Evolutionary conservation across 495 filamentous ascomycete genomes (phyloP), one percentile per base, ranked within the genome.

Genomic region (Daldinia vernicosa): DNA sequence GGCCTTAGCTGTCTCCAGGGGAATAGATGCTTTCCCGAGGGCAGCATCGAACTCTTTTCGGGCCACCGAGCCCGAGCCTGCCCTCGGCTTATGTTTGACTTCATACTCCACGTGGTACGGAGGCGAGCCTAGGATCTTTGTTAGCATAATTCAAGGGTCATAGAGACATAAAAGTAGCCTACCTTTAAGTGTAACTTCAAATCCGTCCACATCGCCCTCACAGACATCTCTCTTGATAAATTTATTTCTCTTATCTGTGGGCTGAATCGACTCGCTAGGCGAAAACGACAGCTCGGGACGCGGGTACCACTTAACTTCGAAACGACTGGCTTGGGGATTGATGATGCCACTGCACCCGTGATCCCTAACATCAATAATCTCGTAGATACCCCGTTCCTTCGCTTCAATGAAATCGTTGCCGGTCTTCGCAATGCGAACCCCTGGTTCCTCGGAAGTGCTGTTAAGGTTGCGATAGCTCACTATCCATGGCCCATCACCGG

Each of bases 181-280:
- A 84, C 94, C 94, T 67, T 85, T 85, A 66, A 99, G 85, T 22
- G 85, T 81, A 54, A 98, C 80, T 71, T 97, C 94, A 55, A 97
- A 87, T 27, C 89, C 87, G 74, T 97, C 95, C 67, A 95, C 91
- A 55, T 98, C 95, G 17, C 95, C 95, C 80, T 99, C 93, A 72
- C 95, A 99, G 57, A 99, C 89, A 67, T 91, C 89, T n/a, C 87
- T 84, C 77, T 95, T 92, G 65, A 88, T 75, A 74, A 83, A 93
- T 61, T 80, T 84, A 39, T 80, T 80, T 58, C 77, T 84, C 55
- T 71, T 70, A 59, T 78, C 75, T 27, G 70, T 79, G 73, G 76
- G 51, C 19, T 74, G 80, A 12, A 93, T 80, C 28, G 86, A 80
- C 6, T 88, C 82, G 37, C 87, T 89, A 61, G 91, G 87, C 0